Base-by-base conservation (phyloP, 805 yeast genomes). In the Kodamaea neixiangensis region DNA sequence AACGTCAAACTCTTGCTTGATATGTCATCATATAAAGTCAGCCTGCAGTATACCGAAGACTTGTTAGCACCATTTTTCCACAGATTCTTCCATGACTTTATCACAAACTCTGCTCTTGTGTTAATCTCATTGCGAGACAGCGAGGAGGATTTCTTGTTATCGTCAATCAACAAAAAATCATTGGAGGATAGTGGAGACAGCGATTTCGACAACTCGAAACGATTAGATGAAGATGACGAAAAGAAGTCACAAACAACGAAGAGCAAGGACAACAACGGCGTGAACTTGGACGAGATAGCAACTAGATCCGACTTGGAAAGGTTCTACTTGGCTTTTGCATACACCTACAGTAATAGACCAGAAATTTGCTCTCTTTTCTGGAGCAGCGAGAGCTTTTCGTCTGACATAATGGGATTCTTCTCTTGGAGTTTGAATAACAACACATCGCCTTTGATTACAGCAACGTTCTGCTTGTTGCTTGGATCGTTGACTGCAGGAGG, bases 341-440 rank as follows among this genome's bases (percentile, higher is more conserved):
- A 80, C 63, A 75, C 89, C 6, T 91, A 86, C 64, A 72, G 79
- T 21, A 76, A 80, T 14, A 75, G 96, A 50, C 82, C 85, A 0
- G 77, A 78, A 0, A 68, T 85, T 6, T 79, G 87, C 11, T 60
- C 75, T 1, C 68, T 71, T 10, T 87, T 89, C 61, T 92, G 97
- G 96, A 53, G 60, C 0, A 60, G 63, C 7, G 73, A 69, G 10
- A 65, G 60, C 17, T 47, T 46, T 2, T 50, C 58, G 19, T 79
- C 86, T 11, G 83, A 84, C 51, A 73, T 89, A 1, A 77, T 81
- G 60, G 97, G 97, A 0, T 92, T 94, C 57, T 73, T 93, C 38
- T 81, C 81, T 49, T 94, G 98, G 98, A 96, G 96, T 0, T 76
- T 94, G 1, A 83, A 82, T 52, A 84, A 88, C 59, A 90, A 85